A percentile compares a stretch with the other conserved stretches of the same genome.
These are phyloP conservation scores for Bassia scoparia DNA, from an alignment of 148 eudicot genomes.

Conservation along the genomic window DNA sequence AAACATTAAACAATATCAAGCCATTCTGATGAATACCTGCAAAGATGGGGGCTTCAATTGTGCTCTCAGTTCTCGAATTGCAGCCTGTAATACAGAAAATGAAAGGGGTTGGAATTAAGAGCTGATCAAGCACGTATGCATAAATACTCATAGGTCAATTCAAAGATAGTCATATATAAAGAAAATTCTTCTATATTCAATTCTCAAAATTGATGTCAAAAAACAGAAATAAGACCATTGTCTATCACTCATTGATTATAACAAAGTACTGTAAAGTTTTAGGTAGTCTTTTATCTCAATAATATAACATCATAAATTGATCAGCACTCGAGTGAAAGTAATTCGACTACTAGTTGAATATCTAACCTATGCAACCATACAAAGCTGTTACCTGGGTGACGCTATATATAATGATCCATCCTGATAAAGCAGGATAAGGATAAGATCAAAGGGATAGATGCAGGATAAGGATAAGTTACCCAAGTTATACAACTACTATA, in stretches of 20 bases:
- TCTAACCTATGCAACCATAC: no score
- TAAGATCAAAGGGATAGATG: no score
- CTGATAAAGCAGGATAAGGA: no score
- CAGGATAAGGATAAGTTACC: no score
- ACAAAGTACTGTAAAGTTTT: not conserved
- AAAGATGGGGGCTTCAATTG: constrained; percentile 94
- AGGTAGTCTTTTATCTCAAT: not conserved
- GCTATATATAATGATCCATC: no score
- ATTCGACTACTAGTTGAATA: no score
- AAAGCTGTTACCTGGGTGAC: no score
- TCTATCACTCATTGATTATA: not conserved
- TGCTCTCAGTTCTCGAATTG: constrained; percentile 82
- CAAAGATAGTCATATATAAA: not conserved
- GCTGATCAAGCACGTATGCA: not conserved
- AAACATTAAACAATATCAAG: no score
- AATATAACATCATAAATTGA: not conserved
- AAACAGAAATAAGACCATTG: not conserved
- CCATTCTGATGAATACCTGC: constrained; percentile 69
- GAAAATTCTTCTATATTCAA: not conserved
- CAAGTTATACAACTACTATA: not conserved
- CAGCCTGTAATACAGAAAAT: constrained; percentile 56
- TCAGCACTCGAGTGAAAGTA: not conserved
- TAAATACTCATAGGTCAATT: not conserved
- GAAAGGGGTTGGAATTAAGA: constrained; percentile 2
- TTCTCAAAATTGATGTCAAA: not conserved